Conservation (phyloP, 768 basidiomycete genomes). For the Collybia nuda region DNA sequence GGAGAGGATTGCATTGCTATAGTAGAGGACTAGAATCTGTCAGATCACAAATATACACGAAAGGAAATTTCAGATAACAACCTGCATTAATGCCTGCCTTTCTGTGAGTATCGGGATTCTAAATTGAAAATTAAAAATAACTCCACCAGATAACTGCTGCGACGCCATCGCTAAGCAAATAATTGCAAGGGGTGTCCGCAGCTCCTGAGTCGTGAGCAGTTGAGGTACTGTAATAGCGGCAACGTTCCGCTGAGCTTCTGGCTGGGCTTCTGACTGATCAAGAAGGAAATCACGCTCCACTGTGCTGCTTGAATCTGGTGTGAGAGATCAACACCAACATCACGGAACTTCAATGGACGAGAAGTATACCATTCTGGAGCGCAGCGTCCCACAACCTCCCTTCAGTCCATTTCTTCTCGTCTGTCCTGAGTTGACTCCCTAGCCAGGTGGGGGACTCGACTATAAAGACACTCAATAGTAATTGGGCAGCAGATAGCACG, state of each 20-base stretch:
- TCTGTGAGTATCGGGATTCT: constrained; percentile 2
- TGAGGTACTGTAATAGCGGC: constrained; percentile 49
- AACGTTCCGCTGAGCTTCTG: constrained; percentile 22
- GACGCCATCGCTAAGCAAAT: constrained; percentile 71
- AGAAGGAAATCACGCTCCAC: constrained; percentile 34
- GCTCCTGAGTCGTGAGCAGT: constrained; percentile 48
- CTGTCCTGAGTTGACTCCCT: constrained; percentile 42
- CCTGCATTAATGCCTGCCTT: constrained; percentile 73
- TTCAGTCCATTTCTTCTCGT: constrained; percentile 47
- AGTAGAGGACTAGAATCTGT: constrained; percentile 69
- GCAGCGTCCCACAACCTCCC: constrained; percentile 53
- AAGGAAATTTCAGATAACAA: constrained; percentile 16
- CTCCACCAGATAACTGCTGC: constrained; percentile 75
- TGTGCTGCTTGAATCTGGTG: constrained; percentile 3
- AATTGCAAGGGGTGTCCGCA: constrained; percentile 62
- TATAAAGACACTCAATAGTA: constrained; percentile 50
- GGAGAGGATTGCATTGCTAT: constrained; percentile 85
- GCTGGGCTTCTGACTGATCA: constrained; percentile 26
- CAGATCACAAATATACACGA: constrained; percentile 1
- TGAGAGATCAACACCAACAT: not conserved
- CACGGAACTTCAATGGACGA: no score
- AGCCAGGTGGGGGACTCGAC: constrained; percentile 78
- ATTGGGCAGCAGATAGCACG: constrained; percentile 53
- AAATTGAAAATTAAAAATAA: not conserved
- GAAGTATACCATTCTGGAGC: not conserved